Evolutionary conservation across 192 early-diverging fungal species (phyloP), one percentile per base, ranked within the genome.

Genomic region (Paraglomus occultum): DNA sequence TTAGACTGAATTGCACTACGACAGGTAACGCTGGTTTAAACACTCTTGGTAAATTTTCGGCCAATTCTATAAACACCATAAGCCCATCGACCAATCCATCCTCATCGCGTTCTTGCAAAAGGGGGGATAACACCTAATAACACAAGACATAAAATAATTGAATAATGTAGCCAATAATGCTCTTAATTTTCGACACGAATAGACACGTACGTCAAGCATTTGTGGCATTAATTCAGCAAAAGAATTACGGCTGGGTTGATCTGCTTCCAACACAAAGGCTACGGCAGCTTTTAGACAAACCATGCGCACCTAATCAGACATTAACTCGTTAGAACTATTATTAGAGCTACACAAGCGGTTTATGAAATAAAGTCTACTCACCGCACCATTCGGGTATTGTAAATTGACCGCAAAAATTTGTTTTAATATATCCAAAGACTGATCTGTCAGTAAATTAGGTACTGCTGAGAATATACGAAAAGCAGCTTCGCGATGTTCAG

Each of bases 391-490:
- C 44, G 80, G 70, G 73, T 92, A 91, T 51, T 83, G 79, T 68
- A 98, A 82, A 58, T 89, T 91, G 8, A 82, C 83, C 46, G 77
- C 81, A 52, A 96, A 94, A 11, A 93, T 85, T 11, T 77, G 80
- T 66, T 83, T 90, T 71, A 95, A 81, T 10, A 87, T 77, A 47
- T 88, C 85, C 1, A 81, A 79, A 71, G 89, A 84, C 77, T 94
- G 87, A 61, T 84, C 85, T 38, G 83, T 76, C 54, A 96, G 87
- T 71, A 96, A 69, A 31, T 84, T 83, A 48, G 95, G 90, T 49
- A 94, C 90, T 59, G 89, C 82, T 38, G 87, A 85, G 73, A 99
- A 92, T 65, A 99, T 90, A 68, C 91, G 89, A 83, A 96, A 95
- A 54, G 91, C 94, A 61, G 90, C 88, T 79, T 95, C 93, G 51